Conservation (phyloP, 73 alveolate genomes). For the Paramecium caudatum region DNA sequence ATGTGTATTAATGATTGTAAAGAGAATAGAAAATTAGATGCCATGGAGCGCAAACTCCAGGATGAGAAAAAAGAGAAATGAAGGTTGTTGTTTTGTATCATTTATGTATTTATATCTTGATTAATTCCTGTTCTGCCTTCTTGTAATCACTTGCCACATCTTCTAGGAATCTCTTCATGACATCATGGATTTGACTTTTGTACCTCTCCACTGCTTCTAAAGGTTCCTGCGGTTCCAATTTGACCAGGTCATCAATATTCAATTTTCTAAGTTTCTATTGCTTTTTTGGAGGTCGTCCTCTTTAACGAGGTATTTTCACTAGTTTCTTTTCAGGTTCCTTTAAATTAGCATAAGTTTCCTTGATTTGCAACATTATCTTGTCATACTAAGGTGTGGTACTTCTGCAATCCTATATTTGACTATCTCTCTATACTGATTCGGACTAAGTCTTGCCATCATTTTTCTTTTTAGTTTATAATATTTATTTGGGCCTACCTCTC, state of each 20-base stretch:
- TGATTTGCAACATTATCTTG: constrained; percentile 34
- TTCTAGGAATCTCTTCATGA: not conserved
- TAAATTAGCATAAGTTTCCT: constrained; percentile 23
- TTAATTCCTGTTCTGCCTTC: not conserved
- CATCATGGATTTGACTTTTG: no score
- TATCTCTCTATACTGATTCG: no score
- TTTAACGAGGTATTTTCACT: no score
- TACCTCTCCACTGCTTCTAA: no score
- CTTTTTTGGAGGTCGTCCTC: constrained; percentile 21
- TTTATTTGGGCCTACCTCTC: constrained; percentile 23
- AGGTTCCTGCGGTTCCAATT: no score
- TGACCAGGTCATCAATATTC: no score
- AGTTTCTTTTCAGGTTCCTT: no score
- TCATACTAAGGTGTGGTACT: constrained; percentile 53
- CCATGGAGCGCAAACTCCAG: not conserved
- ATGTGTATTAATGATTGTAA: constrained; percentile 1
- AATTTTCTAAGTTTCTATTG: no score
- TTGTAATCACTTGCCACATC: no score
- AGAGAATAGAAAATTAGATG: not conserved
- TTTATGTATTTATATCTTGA: not conserved
- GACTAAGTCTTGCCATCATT: no score
- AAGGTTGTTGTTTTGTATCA: not conserved
- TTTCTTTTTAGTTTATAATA: not conserved
- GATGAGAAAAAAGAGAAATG: not conserved
- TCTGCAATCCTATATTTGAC: not conserved